Evolutionary conservation across 768 basidiomycete species (phyloP), one percentile per base, ranked within the genome.

Genomic region (Lactarius akahatsu): DNA sequence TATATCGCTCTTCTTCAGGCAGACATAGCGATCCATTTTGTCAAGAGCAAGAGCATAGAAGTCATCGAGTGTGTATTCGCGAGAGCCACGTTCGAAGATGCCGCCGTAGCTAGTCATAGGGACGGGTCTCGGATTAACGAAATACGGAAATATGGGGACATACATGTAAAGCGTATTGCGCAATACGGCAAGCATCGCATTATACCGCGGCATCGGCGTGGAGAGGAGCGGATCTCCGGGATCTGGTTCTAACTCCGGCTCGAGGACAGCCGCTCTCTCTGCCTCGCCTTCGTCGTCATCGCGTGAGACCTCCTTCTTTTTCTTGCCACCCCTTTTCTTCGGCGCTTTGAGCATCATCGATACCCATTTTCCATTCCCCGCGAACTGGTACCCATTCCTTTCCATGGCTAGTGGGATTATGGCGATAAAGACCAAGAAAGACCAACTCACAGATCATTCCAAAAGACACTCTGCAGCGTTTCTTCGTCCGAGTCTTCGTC

Each of bases 11-110:
- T 83, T 79, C 75, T 89, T 91, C 71, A 95, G 78, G 70, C 92
- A 94, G 2, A 80, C 74, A 72, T 85, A 96, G 11, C 82, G 77
- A 47, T 96, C 94, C 76, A 96, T 78, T 75, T 96, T 96, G 72
- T 95, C 93, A 23, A 97, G 80, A 65, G 87, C 84, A 13, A 97
- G 76, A 2, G 84, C 80, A 76, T 94, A 80, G 72, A 96, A 97
- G 72, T 96, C 95, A 72, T 95, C 93, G 7, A 97, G 79, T 0
- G 94, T 96, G 70, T 91, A 94, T 75, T 97, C 94, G 28, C 86
- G 83, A 15, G 89, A 81, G 0, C 92, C 90, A 18, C 85, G 82
- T 75, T 96, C 95, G 70, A 86, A 90, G 20, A 96, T 96, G 0
- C 94, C 94, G 11, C 94, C 93, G 72, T 96, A 96, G 63, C 92